These are phyloP conservation scores for Fraxinus latifolia DNA, from an alignment of 305 asterid genomes.

Conservation along the genomic window DNA sequence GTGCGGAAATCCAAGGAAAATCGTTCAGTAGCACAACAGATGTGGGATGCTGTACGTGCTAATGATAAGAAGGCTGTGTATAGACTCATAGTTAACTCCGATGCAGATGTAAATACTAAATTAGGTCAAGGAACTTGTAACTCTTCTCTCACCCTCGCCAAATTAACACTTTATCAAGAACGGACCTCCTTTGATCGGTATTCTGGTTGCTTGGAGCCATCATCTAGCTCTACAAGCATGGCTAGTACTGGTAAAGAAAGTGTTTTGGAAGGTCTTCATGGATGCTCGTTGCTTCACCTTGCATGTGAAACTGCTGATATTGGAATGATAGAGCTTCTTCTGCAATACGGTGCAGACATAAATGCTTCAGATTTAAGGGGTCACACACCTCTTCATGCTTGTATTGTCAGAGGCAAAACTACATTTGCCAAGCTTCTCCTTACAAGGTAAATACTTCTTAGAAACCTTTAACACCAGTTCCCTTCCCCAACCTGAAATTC, in stretches of 20 bases:
- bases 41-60: slow-evolving; percentile 87
- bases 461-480: not conserved
- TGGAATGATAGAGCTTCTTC: slow-evolving; percentile 94
- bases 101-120: slow-evolving; percentile 60
- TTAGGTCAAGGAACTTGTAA: slow-evolving; percentile 47
- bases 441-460: slow-evolving; percentile 48
- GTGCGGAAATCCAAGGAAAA: slow-evolving; percentile 66
- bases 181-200: slow-evolving; percentile 45
- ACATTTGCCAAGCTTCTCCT: slow-evolving; percentile 73
- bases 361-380: slow-evolving; percentile 70
- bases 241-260: slow-evolving; percentile 46
- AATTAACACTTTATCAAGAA: slow-evolving; percentile 88
- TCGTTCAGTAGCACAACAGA: slow-evolving; percentile 54
- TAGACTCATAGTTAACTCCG: slow-evolving; percentile 75
- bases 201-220: slow-evolving; percentile 45
- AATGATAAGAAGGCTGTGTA: slow-evolving; percentile 80
- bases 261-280: slow-evolving; percentile 45
- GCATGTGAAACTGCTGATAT: slow-evolving; percentile 89
- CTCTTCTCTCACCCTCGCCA: slow-evolving; percentile 85
- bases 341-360: slow-evolving; percentile 85
- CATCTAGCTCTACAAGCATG: slow-evolving; percentile 29
- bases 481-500: not conserved
- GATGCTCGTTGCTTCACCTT: slow-evolving; percentile 83
- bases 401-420: slow-evolving; percentile 60
- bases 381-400: slow-evolving; percentile 74